These are phyloP conservation scores for Trichoderma semiorbis DNA, from an alignment of 2,329 filamentous ascomycete species.

Conservation along the genomic window DNA sequence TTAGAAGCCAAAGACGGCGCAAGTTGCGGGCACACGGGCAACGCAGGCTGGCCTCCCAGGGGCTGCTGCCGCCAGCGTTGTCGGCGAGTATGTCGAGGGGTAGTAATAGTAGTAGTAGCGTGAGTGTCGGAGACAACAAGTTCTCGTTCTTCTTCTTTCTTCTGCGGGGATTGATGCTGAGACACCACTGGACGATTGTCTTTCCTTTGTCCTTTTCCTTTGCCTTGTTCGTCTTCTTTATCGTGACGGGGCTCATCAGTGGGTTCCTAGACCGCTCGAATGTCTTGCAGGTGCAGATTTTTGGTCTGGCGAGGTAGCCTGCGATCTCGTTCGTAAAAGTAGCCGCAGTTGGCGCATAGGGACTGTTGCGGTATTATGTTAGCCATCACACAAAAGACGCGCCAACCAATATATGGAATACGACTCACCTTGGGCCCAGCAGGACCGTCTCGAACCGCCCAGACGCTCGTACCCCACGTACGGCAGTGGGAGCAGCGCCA, in stretches of 20 bases:
- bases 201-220: background rate
- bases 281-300: slow-evolving; percentile 37
- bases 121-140: background rate
- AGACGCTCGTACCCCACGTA: slow-evolving; percentile 85
- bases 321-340: slow-evolving; percentile 82
- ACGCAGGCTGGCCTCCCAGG: background rate
- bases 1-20: background rate
- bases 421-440: slow-evolving; percentile 70
- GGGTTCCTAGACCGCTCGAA: slow-evolving; percentile 31
- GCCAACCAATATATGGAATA: background rate
- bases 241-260: slow-evolving; percentile 23
- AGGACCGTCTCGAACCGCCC: slow-evolving; percentile 92
- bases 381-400: background rate
- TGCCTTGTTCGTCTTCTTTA: background rate
- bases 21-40: background rate
- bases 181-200: background rate
- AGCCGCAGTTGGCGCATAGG: slow-evolving; percentile 89
- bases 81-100: background rate
- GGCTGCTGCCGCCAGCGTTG: slow-evolving; percentile 4
- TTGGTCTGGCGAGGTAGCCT: slow-evolving; percentile 60
- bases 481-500: slow-evolving; percentile 90
- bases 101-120: background rate
- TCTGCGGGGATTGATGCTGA: background rate
- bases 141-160: background rate
- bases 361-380: slow-evolving; percentile 50